phyloP scores from a whole-genome alignment of 805 yeast species.

The Ogataea kodamae region DNA sequence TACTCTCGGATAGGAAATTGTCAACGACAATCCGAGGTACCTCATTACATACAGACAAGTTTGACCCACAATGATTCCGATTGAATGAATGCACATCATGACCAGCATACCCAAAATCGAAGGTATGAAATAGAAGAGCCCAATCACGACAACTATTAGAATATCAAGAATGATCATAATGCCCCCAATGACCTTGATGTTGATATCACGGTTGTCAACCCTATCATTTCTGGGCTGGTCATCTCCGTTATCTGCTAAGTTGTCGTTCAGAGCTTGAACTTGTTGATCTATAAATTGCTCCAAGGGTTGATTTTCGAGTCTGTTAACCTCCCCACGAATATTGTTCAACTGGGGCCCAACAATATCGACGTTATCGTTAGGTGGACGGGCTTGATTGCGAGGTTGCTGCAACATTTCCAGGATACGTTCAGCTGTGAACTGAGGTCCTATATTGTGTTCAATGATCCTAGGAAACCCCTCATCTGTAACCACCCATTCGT shows the following conservation, averaged over 20 bases:
- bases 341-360: conserved; percentile 6
- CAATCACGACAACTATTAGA: conserved; percentile 19
- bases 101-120: conserved; percentile 24
- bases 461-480: conserved; percentile 62
- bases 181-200: too few species aligned
- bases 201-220: too few species aligned
- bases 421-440: conserved; percentile 39
- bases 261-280: too few species aligned
- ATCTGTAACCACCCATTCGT: conserved; percentile 70
- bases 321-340: too few species aligned
- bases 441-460: conserved; percentile 56
- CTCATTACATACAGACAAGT: too few species aligned
- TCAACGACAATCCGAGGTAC: too few species aligned
- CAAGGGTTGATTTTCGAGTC: too few species aligned
- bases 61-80: background rate
- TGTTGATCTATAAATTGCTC: too few species aligned
- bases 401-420: conserved; percentile 17
- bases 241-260: too few species aligned
- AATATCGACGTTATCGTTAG: too few species aligned
- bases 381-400: background rate
- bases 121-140: conserved; percentile 26
- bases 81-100: conserved; percentile 15
- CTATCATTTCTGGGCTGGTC: too few species aligned
- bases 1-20: too few species aligned
- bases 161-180: conserved; percentile 25